A percentile compares a stretch with the other conserved stretches of the same genome.
Evolutionary conservation across 2,329 filamentous ascomycete species (phyloP).

Genomic region (Clarireedia paspali): DNA sequence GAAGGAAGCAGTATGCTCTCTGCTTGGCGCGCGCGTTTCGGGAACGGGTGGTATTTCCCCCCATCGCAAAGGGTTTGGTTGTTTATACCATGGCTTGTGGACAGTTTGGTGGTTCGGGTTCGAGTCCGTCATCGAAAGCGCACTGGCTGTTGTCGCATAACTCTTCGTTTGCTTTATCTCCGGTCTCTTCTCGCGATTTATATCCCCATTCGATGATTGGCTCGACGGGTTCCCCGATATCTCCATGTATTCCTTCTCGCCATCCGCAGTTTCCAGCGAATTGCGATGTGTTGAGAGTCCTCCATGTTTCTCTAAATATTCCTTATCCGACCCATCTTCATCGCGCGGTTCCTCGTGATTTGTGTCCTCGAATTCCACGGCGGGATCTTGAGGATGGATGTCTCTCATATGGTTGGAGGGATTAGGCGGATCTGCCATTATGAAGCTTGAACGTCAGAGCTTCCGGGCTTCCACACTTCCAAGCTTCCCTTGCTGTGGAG

Average conservation of each 20-base stretch:
- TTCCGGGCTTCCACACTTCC: too few species aligned
- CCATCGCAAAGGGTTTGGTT: slow-evolving; percentile 54
- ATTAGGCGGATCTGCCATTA: slow-evolving; percentile 1
- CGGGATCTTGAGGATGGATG: slow-evolving; percentile 1
- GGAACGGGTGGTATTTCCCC: slow-evolving; percentile 48
- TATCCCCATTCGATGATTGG: slow-evolving; percentile 13
- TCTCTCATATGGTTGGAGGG: slow-evolving; percentile 2
- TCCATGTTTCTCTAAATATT: slow-evolving; percentile 1
- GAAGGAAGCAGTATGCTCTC: slow-evolving; percentile 66
- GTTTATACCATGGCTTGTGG: slow-evolving; percentile 53
- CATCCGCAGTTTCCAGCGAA: slow-evolving; percentile 1
- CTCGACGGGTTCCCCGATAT: slow-evolving; percentile 16
- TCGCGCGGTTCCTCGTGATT: slow-evolving; percentile 3
- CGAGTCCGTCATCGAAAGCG: slow-evolving; percentile 35
- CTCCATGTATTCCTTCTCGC: slow-evolving; percentile 23
- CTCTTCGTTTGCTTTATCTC: slow-evolving; percentile 40
- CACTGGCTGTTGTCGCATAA: slow-evolving; percentile 46
- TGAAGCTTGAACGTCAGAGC: background rate
- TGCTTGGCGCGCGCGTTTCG: slow-evolving; percentile 44
- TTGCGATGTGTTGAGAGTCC: slow-evolving; percentile 3
- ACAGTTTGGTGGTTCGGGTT: slow-evolving; percentile 21
- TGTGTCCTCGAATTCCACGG: background rate
- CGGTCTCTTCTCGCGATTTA: slow-evolving; percentile 20
- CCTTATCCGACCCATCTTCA: slow-evolving; percentile 8
- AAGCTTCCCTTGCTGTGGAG: too few species aligned